phyloP scores from a whole-genome alignment of 2,329 filamentous ascomycete genomes.

The Stagonosporopsis cucurbitacearum region DNA sequence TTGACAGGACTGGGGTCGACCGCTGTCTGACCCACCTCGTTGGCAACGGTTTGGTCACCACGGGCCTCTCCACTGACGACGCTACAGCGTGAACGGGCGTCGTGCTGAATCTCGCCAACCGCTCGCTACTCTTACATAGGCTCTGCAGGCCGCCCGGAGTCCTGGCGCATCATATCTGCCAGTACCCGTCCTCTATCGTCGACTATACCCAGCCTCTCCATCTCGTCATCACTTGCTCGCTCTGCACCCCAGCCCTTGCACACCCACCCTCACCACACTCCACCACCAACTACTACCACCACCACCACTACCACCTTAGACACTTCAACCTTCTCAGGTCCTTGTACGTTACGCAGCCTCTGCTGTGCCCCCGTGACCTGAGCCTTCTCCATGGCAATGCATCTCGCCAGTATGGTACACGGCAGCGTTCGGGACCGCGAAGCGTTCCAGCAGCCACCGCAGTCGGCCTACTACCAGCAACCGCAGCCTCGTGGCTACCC shows the following conservation, averaged over 20 bases:
- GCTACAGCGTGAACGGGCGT: conserved; percentile 43
- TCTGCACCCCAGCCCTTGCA: conserved; percentile 21
- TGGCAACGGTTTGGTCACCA: conserved; percentile 46
- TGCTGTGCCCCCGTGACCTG: conserved; percentile 41
- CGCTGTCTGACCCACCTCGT: conserved; percentile 49
- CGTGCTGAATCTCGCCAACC: conserved; percentile 47
- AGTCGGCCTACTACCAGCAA: conserved; percentile 45
- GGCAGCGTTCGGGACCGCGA: conserved; percentile 51
- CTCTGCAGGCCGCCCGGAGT: conserved; percentile 45
- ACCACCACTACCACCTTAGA: not conserved
- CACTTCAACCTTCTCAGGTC: not conserved
- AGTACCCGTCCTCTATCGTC: conserved; percentile 32
- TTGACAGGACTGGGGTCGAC: conserved; percentile 36
- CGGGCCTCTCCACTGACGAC: conserved; percentile 37
- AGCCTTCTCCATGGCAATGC: conserved; percentile 48
- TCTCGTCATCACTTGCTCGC: conserved; percentile 28
- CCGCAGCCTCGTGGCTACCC: conserved; percentile 43
- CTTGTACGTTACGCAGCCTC: conserved; percentile 41
- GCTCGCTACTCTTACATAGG: conserved; percentile 45
- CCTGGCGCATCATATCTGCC: conserved; percentile 43
- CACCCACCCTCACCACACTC: conserved; percentile 9
- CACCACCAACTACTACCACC: no score
- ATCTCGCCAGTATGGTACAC: conserved; percentile 54
- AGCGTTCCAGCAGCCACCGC: conserved; percentile 43
- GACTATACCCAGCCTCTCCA: conserved; percentile 17